These are phyloP conservation scores for Camillea tinctor DNA, from an alignment of 2,329 filamentous ascomycete genomes.

Conservation along the genomic window DNA sequence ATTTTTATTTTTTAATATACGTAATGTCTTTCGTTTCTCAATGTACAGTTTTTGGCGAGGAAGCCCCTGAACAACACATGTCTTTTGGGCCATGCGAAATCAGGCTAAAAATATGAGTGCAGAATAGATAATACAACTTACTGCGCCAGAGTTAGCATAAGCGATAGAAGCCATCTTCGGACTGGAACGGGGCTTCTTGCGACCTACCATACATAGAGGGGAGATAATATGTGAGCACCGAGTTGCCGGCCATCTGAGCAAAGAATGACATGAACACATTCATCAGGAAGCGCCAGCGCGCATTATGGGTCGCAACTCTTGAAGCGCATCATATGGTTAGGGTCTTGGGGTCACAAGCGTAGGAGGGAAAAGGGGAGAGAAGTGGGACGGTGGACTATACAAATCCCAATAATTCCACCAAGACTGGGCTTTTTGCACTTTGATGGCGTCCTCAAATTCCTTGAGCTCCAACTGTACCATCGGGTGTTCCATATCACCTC, in stretches of 20 bases:
- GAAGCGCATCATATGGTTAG: neutral
- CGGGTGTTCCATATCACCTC: constrained; percentile 31
- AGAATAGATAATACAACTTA: too few relatives aligned
- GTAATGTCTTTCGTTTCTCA: neutral
- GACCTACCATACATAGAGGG: constrained; percentile 11
- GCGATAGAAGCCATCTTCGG: too few relatives aligned
- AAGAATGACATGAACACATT: constrained; percentile 11
- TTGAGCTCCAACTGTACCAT: constrained; percentile 41
- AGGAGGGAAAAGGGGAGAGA: neutral
- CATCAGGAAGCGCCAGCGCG: constrained; percentile 22
- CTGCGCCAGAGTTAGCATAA: too few relatives aligned
- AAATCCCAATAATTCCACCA: constrained; percentile 31
- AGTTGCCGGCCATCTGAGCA: constrained; percentile 6
- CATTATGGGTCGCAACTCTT: constrained; percentile 18
- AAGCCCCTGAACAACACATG: too few relatives aligned
- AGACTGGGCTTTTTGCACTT: constrained; percentile 22
- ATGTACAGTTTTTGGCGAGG: neutral
- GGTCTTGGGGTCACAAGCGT: neutral
- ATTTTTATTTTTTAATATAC: neutral
- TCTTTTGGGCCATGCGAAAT: too few relatives aligned
- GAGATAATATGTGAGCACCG: constrained; percentile 14
- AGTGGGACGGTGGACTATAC: neutral
- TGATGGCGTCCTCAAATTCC: constrained; percentile 40
- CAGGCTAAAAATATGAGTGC: too few relatives aligned
- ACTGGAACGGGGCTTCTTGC: neutral